These are phyloP conservation scores for Kwoniella botswanensis DNA, from an alignment of 768 basidiomycete genomes.

Conservation along the genomic window DNA sequence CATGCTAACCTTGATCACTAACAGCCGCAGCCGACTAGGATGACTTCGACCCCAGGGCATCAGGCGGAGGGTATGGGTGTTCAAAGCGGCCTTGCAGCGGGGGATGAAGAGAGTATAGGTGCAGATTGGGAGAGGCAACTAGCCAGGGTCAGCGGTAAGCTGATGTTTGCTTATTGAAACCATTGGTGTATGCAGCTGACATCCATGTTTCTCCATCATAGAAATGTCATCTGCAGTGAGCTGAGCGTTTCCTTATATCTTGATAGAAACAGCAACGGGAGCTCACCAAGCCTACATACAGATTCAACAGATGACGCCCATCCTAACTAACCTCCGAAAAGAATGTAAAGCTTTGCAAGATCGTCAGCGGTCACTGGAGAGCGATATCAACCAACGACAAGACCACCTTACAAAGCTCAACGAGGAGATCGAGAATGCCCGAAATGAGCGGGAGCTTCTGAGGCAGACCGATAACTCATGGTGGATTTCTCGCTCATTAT, in stretches of 20 bases:
- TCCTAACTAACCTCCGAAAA: conserved; percentile 8
- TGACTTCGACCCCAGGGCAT: neutral
- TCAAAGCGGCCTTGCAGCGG: neutral
- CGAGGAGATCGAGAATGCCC: conserved; percentile 18
- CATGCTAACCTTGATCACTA: neutral
- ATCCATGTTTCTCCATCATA: neutral
- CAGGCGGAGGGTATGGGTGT: neutral
- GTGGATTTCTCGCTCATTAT: conserved; percentile 21
- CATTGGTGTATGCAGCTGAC: neutral
- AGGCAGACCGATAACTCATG: conserved; percentile 6
- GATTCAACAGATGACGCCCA: conserved; percentile 7
- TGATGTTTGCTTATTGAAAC: neutral
- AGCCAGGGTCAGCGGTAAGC: conserved; percentile 21
- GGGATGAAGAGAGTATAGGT: conserved; percentile 12
- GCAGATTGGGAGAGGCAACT: conserved; percentile 18
- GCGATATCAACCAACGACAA: neutral
- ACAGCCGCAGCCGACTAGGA: too few relatives aligned
- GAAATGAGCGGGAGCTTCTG: neutral
- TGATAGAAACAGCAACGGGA: neutral
- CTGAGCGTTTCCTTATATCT: neutral
- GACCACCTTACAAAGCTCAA: neutral
- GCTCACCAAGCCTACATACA: neutral
- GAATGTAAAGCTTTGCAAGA: conserved; percentile 26
- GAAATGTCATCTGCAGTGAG: conserved; percentile 6
- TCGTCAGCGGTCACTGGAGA: conserved; percentile 13